These are phyloP conservation scores for Canariomyces notabilis DNA, from an alignment of 2,329 filamentous ascomycete species.

Conservation along the genomic window DNA sequence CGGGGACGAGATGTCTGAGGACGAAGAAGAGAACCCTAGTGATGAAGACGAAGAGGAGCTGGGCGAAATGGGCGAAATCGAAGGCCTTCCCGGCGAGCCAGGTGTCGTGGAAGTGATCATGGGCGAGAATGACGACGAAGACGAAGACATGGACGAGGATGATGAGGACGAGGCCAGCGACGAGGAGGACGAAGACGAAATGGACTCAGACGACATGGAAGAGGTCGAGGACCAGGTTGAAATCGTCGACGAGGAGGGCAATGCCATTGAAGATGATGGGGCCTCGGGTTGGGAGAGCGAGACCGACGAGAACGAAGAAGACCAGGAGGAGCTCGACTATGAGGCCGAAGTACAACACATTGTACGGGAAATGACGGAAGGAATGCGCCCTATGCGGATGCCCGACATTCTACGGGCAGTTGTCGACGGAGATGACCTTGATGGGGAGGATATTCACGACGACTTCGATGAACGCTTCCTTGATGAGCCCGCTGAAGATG, in stretches of 20 bases:
- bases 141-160: constrained; percentile 54
- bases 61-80: constrained; percentile 78
- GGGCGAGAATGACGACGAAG: constrained; percentile 62
- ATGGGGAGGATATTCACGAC: constrained; percentile 48
- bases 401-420: constrained; percentile 54
- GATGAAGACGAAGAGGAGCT: constrained; percentile 85
- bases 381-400: constrained; percentile 37
- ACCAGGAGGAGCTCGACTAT: constrained; percentile 42
- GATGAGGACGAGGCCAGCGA: constrained; percentile 52
- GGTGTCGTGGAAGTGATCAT: constrained; percentile 72
- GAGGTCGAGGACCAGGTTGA: constrained; percentile 48
- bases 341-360: constrained; percentile 52
- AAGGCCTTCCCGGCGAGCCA: constrained; percentile 62
- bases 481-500: constrained; percentile 56
- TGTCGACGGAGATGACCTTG: constrained; percentile 50
- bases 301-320: constrained; percentile 41
- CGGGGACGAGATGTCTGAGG: constrained; percentile 67
- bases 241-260: constrained; percentile 60
- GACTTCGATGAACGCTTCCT: constrained; percentile 49
- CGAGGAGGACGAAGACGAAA: constrained; percentile 41
- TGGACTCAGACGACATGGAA: constrained; percentile 49
- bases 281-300: constrained; percentile 27
- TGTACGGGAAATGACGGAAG: constrained; percentile 34
- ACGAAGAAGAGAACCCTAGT: constrained; percentile 82
- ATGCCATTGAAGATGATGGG: constrained; percentile 51